phyloP scores from a whole-genome alignment of 495 filamentous ascomycete genomes.

The Acidiella bohemica region DNA sequence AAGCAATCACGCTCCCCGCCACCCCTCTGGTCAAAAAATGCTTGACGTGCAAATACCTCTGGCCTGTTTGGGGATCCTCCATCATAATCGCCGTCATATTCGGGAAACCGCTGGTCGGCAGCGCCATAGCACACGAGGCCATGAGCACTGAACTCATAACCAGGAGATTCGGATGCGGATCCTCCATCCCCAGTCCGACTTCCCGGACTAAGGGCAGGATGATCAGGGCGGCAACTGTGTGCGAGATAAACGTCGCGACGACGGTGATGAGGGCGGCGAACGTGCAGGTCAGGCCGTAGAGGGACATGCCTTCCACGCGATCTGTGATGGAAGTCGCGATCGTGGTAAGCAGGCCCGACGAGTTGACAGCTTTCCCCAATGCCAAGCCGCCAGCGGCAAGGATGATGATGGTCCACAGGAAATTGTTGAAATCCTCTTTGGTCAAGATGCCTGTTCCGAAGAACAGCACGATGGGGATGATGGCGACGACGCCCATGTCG shows the following conservation, averaged over 20 bases:
- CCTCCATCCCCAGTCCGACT: conserved; percentile 68
- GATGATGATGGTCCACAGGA: conserved; percentile 99
- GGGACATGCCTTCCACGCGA: conserved; percentile 58
- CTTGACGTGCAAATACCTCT: conserved; percentile 79
- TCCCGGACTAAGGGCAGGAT: conserved; percentile 79
- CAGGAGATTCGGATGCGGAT: conserved; percentile 85
- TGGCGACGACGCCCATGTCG: conserved; percentile 96
- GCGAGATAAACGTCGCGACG: conserved; percentile 94
- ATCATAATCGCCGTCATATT: conserved; percentile 99
- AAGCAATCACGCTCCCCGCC: conserved; percentile 66
- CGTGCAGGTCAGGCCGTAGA: conserved; percentile 79
- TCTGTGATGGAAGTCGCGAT: conserved; percentile 64
- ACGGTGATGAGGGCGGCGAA: conserved; percentile 79
- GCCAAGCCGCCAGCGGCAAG: conserved; percentile 87
- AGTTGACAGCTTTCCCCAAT: conserved; percentile 87
- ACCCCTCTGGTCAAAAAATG: conserved; percentile 90
- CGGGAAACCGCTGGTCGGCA: conserved; percentile 92
- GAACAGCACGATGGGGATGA: conserved; percentile 89
- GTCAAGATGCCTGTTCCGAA: conserved; percentile 95
- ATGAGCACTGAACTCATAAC: conserved; percentile 73
- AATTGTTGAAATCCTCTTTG: conserved; percentile 99
- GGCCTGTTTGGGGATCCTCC: conserved; percentile 80
- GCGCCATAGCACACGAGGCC: conserved; percentile 65
- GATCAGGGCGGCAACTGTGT: conserved; percentile 93
- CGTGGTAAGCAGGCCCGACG: conserved; percentile 81